These are phyloP conservation scores for Geotrichum ghanense DNA, from an alignment of 805 yeast genomes.

Conservation along the genomic window DNA sequence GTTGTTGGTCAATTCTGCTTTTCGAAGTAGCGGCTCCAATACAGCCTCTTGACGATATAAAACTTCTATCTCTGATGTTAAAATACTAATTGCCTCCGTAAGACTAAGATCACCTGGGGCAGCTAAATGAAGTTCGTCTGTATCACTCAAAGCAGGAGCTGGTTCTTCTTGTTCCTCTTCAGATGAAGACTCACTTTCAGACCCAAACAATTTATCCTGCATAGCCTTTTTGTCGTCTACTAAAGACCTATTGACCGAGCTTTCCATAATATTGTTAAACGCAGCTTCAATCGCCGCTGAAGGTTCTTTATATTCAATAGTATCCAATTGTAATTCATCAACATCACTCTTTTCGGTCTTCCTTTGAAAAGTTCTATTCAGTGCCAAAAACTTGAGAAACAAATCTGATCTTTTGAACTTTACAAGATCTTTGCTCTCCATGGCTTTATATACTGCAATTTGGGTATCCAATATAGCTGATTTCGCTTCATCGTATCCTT, in stretches of 20 bases:
- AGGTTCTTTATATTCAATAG: slow-evolving; percentile 16
- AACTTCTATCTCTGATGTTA: slow-evolving; percentile 46
- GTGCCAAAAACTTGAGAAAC: slow-evolving; percentile 42
- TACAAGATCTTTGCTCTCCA: slow-evolving; percentile 44
- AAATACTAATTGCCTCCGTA: slow-evolving; percentile 52
- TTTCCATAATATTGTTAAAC: slow-evolving; percentile 39
- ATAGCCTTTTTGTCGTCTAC: slow-evolving; percentile 5
- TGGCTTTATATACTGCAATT: slow-evolving; percentile 34
- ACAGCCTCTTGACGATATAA: slow-evolving; percentile 52
- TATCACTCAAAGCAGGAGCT: slow-evolving; percentile 4
- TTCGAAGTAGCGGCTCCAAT: slow-evolving; percentile 54
- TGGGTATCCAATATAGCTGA: slow-evolving; percentile 51
- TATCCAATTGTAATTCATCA: slow-evolving; percentile 22
- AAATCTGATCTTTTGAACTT: slow-evolving; percentile 49
- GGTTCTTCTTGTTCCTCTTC: slow-evolving; percentile 18
- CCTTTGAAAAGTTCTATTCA: slow-evolving; percentile 11
- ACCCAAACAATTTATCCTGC: slow-evolving; percentile 11
- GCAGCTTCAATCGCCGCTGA: slow-evolving; percentile 57
- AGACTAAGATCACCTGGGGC: slow-evolving; percentile 61
- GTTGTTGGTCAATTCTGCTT: slow-evolving; percentile 80
- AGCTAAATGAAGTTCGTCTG: slow-evolving; percentile 34
- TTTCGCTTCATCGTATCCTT: slow-evolving; percentile 42
- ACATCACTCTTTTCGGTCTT: slow-evolving; percentile 9
- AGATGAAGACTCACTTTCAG: slow-evolving; percentile 10
- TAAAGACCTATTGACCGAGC: slow-evolving; percentile 1